Conservation (phyloP, 768 basidiomycete genomes). For the Lactarius sp. region DNA sequence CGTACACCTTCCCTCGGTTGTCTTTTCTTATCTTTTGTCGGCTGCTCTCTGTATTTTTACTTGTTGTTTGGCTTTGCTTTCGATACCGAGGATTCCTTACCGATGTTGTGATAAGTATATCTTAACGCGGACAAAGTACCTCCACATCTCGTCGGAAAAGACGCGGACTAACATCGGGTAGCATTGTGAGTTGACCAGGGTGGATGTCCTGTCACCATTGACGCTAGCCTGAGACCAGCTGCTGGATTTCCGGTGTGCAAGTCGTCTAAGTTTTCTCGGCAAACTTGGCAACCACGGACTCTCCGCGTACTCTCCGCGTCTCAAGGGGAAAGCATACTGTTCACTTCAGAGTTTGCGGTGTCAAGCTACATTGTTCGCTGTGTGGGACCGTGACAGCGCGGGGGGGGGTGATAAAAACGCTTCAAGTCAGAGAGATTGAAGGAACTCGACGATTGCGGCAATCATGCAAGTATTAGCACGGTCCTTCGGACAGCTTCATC, state of each 20-base stretch:
- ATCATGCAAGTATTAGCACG: no score
- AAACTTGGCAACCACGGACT: not conserved
- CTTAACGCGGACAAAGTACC: constrained; percentile 17
- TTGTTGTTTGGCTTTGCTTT: constrained; percentile 25
- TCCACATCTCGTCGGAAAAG: not conserved
- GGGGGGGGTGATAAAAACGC: no score
- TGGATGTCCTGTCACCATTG: no score
- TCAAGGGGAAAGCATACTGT: not conserved
- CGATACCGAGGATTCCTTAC: constrained; percentile 23
- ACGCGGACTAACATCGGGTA: not conserved
- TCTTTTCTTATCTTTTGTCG: constrained; percentile 13
- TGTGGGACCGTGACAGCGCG: no score
- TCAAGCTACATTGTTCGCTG: not conserved
- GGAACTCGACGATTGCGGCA: no score
- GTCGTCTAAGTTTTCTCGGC: no score
- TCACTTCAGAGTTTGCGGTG: not conserved
- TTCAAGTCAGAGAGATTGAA: no score
- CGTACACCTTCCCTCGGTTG: constrained; percentile 6
- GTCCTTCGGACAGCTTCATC: no score
- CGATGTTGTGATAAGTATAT: constrained; percentile 21
- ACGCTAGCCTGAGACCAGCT: no score
- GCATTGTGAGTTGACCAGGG: not conserved
- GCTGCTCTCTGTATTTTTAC: constrained; percentile 26
- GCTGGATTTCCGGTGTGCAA: no score
- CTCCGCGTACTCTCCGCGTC: constrained; percentile 11